These are phyloP conservation scores for Paramecium sexaurelia DNA, from an alignment of 73 alveolate species.

Conservation along the genomic window DNA sequence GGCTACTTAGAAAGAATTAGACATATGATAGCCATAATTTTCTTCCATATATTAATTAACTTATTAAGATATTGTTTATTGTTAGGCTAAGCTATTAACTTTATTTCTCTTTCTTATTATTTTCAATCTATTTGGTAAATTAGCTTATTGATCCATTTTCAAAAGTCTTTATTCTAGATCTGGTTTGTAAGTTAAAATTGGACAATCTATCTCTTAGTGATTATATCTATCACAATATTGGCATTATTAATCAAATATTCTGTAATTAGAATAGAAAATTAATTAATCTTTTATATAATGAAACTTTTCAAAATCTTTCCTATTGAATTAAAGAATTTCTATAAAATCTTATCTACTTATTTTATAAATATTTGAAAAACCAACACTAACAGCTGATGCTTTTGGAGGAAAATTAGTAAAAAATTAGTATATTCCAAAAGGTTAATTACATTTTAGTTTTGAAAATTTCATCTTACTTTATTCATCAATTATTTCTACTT, in stretches of 20 bases:
- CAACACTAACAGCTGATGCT: conserved; percentile 31
- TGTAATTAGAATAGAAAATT: not conserved
- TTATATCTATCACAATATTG: conserved; percentile 9
- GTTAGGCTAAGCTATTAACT: not conserved
- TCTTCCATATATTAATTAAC: not conserved
- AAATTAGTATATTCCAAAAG: conserved; percentile 41
- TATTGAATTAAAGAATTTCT: conserved; percentile 14
- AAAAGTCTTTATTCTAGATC: conserved; percentile 3
- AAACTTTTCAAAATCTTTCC: conserved; percentile 55
- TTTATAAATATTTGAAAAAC: conserved; percentile 22
- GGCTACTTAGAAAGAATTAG: not conserved
- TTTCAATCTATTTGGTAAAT: not conserved
- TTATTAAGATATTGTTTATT: not conserved
- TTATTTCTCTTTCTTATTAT: not conserved
- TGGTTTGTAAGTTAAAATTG: conserved; percentile 37
- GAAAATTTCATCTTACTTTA: not conserved
- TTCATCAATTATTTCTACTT: conserved; percentile 34
- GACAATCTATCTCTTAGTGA: conserved; percentile 44
- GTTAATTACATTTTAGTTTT: not conserved
- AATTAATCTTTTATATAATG: conserved; percentile 55
- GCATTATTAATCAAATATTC: not conserved
- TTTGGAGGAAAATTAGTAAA: conserved; percentile 49
- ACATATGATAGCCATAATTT: not conserved
- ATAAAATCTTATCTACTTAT: conserved; percentile 47
- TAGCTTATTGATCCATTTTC: not conserved